Conservation (phyloP, 78 protist genomes). For the Speleostelium caveatum region DNA sequence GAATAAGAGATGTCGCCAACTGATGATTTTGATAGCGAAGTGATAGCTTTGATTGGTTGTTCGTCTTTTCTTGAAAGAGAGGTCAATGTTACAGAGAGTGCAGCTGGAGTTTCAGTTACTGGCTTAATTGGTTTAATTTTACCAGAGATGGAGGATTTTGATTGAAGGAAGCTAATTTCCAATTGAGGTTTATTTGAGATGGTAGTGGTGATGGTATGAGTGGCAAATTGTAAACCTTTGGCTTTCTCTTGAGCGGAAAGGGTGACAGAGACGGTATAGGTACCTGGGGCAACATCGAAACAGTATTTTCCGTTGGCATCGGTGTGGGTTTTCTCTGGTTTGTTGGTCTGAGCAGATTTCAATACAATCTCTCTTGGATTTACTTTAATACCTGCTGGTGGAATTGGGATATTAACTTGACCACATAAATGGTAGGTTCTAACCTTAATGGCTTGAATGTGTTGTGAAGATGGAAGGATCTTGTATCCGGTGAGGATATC, state of each 20-base stretch:
- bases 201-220: constrained; percentile 14
- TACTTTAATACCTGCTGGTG: constrained; percentile 44
- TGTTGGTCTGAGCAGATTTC: neutral
- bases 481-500: neutral
- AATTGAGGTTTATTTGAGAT: constrained; percentile 7
- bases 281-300: constrained; percentile 38
- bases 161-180: constrained; percentile 16
- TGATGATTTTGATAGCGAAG: constrained; percentile 2
- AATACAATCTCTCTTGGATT: constrained; percentile 41
- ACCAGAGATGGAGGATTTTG: constrained; percentile 2
- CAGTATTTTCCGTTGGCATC: constrained; percentile 4
- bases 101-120: neutral
- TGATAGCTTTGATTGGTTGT: neutral
- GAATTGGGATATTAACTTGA: constrained; percentile 20
- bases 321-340: constrained; percentile 7
- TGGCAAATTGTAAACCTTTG: constrained; percentile 36
- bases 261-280: constrained; percentile 9
- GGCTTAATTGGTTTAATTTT: neutral
- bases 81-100: neutral
- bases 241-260: constrained; percentile 10
- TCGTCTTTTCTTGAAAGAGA: constrained; percentile 16
- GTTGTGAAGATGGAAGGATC: neutral
- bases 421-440: constrained; percentile 12
- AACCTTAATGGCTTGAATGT: neutral
- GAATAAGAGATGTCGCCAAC: constrained; percentile 7